phyloP scores from a whole-genome alignment of 257 asterid genomes.

The Primulina tabacum region DNA sequence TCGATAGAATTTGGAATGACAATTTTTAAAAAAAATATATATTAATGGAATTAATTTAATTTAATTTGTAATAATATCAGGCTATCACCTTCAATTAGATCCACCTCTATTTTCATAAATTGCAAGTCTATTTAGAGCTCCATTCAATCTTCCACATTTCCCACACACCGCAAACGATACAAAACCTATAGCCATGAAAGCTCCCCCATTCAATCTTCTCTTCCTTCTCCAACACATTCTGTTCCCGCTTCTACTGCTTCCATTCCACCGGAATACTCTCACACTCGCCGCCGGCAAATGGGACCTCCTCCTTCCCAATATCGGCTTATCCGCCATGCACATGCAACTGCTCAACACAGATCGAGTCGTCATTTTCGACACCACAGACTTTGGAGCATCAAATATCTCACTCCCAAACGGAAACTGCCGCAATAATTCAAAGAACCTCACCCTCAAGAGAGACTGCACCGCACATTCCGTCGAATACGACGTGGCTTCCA shows the following conservation, averaged over 20 bases:
- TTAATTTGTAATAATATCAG: too few species aligned
- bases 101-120: too few species aligned
- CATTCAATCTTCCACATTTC: too few species aligned
- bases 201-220: too few species aligned
- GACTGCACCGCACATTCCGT: slow-evolving; percentile 36
- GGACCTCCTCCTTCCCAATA: slow-evolving; percentile 17
- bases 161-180: too few species aligned
- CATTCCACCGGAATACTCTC: not conserved
- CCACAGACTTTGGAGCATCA: slow-evolving; percentile 28
- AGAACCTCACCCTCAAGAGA: not conserved
- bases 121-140: too few species aligned
- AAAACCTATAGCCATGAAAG: too few species aligned
- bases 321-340: slow-evolving; percentile 38
- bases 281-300: slow-evolving; percentile 23
- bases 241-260: slow-evolving; percentile 5
- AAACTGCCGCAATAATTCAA: slow-evolving; percentile 20
- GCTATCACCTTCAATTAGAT: too few species aligned
- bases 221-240: not conserved
- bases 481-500: slow-evolving; percentile 24
- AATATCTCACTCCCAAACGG: slow-evolving; percentile 28
- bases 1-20: too few species aligned
- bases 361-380: slow-evolving; percentile 27
- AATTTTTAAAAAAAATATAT: too few species aligned
- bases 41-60: too few species aligned
- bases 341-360: slow-evolving; percentile 35